Evolutionary conservation across 2,329 filamentous ascomycete species (phyloP).

Genomic region (Apiospora arundinis): DNA sequence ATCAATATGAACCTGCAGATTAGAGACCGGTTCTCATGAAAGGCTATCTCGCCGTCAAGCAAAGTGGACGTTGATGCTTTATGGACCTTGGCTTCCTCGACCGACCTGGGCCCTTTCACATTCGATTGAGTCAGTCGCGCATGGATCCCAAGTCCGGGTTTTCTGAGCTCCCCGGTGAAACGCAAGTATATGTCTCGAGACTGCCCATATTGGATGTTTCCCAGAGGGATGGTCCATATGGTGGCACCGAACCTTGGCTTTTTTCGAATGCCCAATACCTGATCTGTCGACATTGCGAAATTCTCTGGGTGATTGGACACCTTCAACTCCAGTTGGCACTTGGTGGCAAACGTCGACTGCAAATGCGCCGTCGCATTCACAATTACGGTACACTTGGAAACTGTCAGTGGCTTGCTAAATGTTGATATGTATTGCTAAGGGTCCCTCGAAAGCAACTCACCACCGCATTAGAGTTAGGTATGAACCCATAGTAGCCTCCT

Average conservation of each 20-base stretch:
- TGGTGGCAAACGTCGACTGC: not conserved
- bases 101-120: not conserved
- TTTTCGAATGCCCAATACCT: not conserved
- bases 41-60: not conserved
- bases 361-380: not conserved
- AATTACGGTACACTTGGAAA: not conserved
- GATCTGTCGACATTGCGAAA: not conserved
- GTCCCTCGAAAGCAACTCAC: conserved; percentile 34
- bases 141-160: not conserved
- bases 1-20: conserved; percentile 29
- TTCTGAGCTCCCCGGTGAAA: conserved; percentile 25
- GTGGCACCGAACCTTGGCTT: conserved; percentile 18
- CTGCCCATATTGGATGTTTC: conserved; percentile 67
- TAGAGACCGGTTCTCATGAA: not conserved
- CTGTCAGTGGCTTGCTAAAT: not conserved
- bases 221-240: conserved; percentile 49
- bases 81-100: not conserved
- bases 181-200: conserved; percentile 60
- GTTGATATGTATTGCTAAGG: not conserved
- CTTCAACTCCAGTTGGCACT: not conserved
- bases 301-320: not conserved
- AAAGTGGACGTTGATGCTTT: not conserved
- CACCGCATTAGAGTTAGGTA: conserved; percentile 68
- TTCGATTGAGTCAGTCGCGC: not conserved
- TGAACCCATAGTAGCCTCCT: conserved; percentile 65